Conservation (phyloP, 73 alveolate species). For the Symbiodinium natans region DNA sequence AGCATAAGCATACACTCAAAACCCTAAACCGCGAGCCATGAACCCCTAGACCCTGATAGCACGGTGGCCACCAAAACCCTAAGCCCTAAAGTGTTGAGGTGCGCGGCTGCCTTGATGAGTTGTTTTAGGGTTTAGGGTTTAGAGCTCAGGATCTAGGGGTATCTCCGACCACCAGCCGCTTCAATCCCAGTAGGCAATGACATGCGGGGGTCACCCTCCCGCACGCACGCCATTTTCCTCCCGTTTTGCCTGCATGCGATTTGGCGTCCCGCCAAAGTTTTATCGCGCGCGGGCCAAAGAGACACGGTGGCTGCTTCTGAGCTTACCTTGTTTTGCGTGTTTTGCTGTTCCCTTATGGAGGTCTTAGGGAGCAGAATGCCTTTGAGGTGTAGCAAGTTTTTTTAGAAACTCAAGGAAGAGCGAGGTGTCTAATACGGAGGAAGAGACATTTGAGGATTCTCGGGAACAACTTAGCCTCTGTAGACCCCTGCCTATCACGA, state of each 20-base stretch:
- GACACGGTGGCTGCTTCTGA: not conserved
- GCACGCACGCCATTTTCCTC: conserved; percentile 66
- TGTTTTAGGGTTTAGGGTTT: no score
- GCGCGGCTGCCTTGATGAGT: no score
- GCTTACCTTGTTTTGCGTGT: not conserved
- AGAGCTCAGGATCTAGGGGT: not conserved
- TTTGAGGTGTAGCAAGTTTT: no score
- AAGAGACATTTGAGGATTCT: no score
- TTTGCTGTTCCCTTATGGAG: no score
- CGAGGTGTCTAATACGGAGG: no score
- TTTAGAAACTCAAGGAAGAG: no score
- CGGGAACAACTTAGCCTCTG: no score
- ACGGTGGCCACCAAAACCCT: not conserved
- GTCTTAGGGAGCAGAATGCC: no score
- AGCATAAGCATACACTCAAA: no score
- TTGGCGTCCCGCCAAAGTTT: conserved; percentile 69
- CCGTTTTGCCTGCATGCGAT: conserved; percentile 2
- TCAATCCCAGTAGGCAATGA: not conserved
- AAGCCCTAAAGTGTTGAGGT: no score
- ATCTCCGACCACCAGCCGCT: not conserved
- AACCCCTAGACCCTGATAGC: not conserved
- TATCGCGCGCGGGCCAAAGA: conserved; percentile 55
- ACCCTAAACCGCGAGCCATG: not conserved
- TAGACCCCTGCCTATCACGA: no score
- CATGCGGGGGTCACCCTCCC: not conserved